Evolutionary conservation across 192 early-diverging fungal genomes (phyloP).

Genomic region (Chytriomyces confervae): DNA sequence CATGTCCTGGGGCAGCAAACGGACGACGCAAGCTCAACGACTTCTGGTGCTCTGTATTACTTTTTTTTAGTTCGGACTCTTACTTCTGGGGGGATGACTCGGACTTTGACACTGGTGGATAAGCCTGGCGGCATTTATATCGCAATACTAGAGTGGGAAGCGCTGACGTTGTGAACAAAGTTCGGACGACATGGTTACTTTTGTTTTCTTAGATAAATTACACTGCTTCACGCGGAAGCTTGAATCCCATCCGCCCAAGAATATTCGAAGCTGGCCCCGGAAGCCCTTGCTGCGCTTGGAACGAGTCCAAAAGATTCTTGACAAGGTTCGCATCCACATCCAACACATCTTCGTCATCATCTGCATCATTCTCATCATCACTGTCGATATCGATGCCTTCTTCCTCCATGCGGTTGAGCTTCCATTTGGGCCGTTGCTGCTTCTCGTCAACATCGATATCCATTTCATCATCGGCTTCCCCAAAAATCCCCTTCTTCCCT

Average conservation of each 20-base stretch:
- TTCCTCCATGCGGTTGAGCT: conserved; percentile 21
- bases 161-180: no score
- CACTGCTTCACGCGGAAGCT: conserved; percentile 17
- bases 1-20: no score
- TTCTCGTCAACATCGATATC: neutral
- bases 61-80: no score
- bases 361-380: conserved; percentile 30
- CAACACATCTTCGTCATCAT: conserved; percentile 46
- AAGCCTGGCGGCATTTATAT: no score
- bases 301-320: conserved; percentile 90
- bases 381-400: conserved; percentile 13
- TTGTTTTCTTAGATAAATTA: neutral
- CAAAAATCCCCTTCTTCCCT: neutral
- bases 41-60: no score
- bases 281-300: conserved; percentile 89
- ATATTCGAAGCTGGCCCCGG: conserved; percentile 87
- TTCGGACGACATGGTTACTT: neutral
- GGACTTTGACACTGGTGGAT: no score
- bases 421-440: conserved; percentile 22
- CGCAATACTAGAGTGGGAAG: no score
- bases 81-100: no score
- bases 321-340: conserved; percentile 86
- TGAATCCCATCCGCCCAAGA: conserved; percentile 73
- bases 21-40: no score
- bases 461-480: neutral